A percentile compares a stretch with the other conserved stretches of the same genome.
phyloP scores from a whole-genome alignment of 1,284 basidiomycete genomes.

The Moesziomyces parantarcticus region DNA sequence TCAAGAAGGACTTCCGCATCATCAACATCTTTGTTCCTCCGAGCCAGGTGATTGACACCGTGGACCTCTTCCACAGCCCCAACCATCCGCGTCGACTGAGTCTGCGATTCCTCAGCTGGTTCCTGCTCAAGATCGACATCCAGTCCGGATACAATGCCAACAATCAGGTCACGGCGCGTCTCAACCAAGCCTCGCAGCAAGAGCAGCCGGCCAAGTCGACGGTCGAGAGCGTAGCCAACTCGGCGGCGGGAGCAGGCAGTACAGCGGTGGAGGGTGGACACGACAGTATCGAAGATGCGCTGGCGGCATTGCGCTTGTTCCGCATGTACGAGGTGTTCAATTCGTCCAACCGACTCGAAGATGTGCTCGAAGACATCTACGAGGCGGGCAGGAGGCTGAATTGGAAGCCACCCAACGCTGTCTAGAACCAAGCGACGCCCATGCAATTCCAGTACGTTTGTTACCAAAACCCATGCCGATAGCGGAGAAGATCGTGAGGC shows the following conservation, averaged over 20 bases:
- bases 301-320: conserved; percentile 86
- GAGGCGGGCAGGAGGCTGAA: conserved; percentile 70
- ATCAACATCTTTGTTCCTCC: conserved; percentile 98
- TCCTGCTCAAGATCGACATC: conserved; percentile 87
- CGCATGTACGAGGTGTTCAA: conserved; percentile 84
- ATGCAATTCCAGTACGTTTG: too few species aligned
- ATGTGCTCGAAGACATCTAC: conserved; percentile 81
- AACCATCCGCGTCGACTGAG: conserved; percentile 86
- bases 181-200: conserved; percentile 9
- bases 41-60: conserved; percentile 94
- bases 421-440: neutral
- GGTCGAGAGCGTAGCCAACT: conserved; percentile 7
- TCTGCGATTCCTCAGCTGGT: conserved; percentile 93
- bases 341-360: conserved; percentile 81
- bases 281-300: conserved; percentile 92
- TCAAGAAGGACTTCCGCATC: conserved; percentile 99
- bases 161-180: conserved; percentile 34
- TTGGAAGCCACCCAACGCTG: conserved; percentile 49
- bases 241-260: conserved; percentile 23
- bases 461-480: too few species aligned
- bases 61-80: conserved; percentile 88
- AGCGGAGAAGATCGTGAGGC: too few species aligned
- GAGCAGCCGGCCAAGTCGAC: conserved; percentile 8
- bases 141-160: conserved; percentile 75
- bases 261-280: conserved; percentile 72